Base-by-base conservation (phyloP, 1,284 basidiomycete genomes). In the Puccinia coronata region DNA sequence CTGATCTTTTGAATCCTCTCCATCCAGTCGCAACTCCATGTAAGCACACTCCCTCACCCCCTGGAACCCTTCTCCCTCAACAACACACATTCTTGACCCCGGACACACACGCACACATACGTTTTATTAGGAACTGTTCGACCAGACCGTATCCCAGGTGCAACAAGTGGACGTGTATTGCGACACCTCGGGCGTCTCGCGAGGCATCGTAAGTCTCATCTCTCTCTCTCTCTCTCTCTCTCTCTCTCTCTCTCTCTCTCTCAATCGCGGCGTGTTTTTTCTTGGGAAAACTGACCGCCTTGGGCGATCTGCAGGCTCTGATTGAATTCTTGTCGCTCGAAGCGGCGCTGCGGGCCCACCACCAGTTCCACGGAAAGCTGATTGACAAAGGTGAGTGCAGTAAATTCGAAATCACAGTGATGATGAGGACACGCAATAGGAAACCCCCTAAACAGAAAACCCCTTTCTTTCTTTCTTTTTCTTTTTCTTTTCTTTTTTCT, bases 331-430 rank as follows among this genome's bases (percentile, higher is more conserved):
- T 11, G 11, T 57, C 55, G n/a, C 55, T 57, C n/a, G 55, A 57
- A 8, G n/a, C n/a, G 6, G 55, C 55, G 11, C 55, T 57, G n/a
- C n/a, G 28, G 28, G 20, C 23, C 3, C 55, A 57, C n/a, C 14
- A 57, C 3, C 55, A 57, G n/a, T 57, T 57, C n/a, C 55, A 57
- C 55, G 55, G 55, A 57, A 57, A 57, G 55, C n/a, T 57, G 55
- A 57, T 57, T 12, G 55, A 57, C 14, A 57, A 53, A n/a, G 51
- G 51, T 53, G 16, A 20, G 51, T 53, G 51, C n/a, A 5, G 6
- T n/a, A 47, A 8, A 47, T n/a, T n/a, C n/a, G n/a, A n/a, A n/a
- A n/a, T n/a, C n/a, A n/a, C n/a, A n/a, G n/a, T n/a, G n/a, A n/a
- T n/a, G n/a, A n/a, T n/a, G n/a, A n/a, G n/a, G n/a, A n/a, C n/a